A percentile compares a stretch with the other conserved stretches of the same genome.
These are phyloP conservation scores for Apiotrichum montevideense DNA, from an alignment of 1,284 basidiomycete genomes.

Conservation along the genomic window DNA sequence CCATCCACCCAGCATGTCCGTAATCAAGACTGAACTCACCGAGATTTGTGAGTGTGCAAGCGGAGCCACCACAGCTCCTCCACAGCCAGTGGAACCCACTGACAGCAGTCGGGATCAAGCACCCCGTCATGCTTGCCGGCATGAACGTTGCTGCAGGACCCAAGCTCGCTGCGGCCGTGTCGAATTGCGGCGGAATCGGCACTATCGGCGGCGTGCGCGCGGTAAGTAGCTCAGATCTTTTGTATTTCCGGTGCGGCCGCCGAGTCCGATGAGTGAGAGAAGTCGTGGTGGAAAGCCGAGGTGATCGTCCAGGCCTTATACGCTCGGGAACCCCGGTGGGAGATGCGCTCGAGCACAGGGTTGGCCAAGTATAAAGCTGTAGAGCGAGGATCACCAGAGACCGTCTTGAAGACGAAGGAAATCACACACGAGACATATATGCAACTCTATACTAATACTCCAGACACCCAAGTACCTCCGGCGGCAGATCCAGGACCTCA, in stretches of 20 bases:
- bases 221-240: not conserved
- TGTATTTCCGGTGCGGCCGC: too few species aligned
- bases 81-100: not conserved
- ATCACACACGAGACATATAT: not conserved
- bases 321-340: too few species aligned
- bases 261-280: too few species aligned
- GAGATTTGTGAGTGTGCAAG: slow-evolving; percentile 53
- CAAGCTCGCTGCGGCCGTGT: slow-evolving; percentile 66
- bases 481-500: slow-evolving; percentile 64
- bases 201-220: slow-evolving; percentile 74
- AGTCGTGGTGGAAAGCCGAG: not conserved
- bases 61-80: not conserved
- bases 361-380: too few species aligned
- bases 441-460: not conserved
- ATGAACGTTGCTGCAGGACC: slow-evolving; percentile 86
- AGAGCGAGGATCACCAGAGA: too few species aligned
- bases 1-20: slow-evolving; percentile 23
- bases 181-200: slow-evolving; percentile 76
- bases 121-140: slow-evolving; percentile 80
- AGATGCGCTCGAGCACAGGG: too few species aligned
- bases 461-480: slow-evolving; percentile 43
- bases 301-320: not conserved
- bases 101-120: slow-evolving; percentile 62
- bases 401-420: not conserved
- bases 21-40: slow-evolving; percentile 61